Evolutionary conservation across 768 basidiomycete species (phyloP).

Genomic region (Kwoniella pini): DNA sequence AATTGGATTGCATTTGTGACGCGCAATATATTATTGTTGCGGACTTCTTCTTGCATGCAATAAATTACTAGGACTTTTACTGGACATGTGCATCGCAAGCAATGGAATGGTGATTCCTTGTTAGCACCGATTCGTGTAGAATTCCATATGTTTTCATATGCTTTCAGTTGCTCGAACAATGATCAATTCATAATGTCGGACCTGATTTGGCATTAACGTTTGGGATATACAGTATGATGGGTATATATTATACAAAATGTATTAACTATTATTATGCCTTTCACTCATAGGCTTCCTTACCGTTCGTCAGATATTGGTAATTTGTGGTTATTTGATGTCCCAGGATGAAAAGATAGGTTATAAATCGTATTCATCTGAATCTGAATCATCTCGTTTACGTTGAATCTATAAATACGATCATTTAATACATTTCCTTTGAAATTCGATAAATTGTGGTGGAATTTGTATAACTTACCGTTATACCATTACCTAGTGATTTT

Average conservation of each 20-base stretch:
- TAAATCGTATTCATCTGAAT: constrained; percentile 54
- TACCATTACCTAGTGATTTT: constrained; percentile 43
- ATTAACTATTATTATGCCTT: background rate
- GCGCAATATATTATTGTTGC: no score
- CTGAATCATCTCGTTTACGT: constrained; percentile 51
- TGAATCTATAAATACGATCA: constrained; percentile 40
- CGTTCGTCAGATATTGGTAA: no score
- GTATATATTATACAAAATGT: constrained; percentile 5
- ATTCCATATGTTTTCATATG: no score
- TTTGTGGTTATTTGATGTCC: background rate
- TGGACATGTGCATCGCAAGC: no score
- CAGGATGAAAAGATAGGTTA: constrained; percentile 4
- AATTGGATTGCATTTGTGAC: constrained; percentile 6
- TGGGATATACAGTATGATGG: constrained; percentile 15
- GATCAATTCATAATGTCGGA: no score
- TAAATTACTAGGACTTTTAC: no score
- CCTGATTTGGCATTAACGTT: no score
- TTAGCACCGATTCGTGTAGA: no score
- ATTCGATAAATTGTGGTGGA: constrained; percentile 1
- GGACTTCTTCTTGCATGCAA: constrained; percentile 19
- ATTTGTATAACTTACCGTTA: constrained; percentile 51
- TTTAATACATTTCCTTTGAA: no score
- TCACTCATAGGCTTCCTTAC: no score
- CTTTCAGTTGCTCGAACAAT: no score
- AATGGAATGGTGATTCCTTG: no score